Base-by-base conservation (phyloP, 2,329 filamentous ascomycete species). In the Fusarium xylarioides region DNA sequence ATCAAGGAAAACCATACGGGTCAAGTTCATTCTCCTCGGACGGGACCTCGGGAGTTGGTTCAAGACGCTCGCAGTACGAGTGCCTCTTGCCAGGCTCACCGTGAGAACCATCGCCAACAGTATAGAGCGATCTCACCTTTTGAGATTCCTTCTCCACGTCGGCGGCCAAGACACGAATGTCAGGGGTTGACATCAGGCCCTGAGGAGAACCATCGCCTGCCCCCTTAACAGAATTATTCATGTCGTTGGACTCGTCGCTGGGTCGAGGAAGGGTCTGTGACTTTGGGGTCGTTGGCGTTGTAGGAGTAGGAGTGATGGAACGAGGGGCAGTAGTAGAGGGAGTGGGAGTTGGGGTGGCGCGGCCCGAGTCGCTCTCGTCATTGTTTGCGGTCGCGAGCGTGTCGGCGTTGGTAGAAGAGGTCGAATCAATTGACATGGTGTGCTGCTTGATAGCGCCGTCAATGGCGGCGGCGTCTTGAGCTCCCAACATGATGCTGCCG, bases 121-220 rank as follows among this genome's bases (percentile, higher is more conserved):
- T 85, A 85, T 90, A 90, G 83, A 90, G 88, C 82, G 88, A 90
- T 86, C 88, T 89, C 86, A 90, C 88, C 86, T 90, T 90, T 87
- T 88, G 87, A 83, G 88, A 90, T 83, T 90, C 88, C 83, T 86
- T 87, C 84, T 90, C 88, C 77, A 86, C 81, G 76, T 89, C 87
- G 80, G 83, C 82, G 76, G 87, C 83, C 80, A 89, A 82, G 78
- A 89, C 80, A 74, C 84, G 85, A 75, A 88, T 87, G 80, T 84
- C 85, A 71, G 87, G 86, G 61, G 82, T 74, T 37, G 80, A 75
- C 63, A 68, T 68, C 66, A 66, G 60, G 61, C 49, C 70, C 60
- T 63, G 73, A 47, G 65, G 63, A 66, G 60, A 68, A 49, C 32
- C 52, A 57, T 68, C 62, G 62, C 55, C 63, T 49, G 58, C 64